Evolutionary conservation across 2,329 filamentous ascomycete species (phyloP).

Genomic region (Juglanconis sp.): DNA sequence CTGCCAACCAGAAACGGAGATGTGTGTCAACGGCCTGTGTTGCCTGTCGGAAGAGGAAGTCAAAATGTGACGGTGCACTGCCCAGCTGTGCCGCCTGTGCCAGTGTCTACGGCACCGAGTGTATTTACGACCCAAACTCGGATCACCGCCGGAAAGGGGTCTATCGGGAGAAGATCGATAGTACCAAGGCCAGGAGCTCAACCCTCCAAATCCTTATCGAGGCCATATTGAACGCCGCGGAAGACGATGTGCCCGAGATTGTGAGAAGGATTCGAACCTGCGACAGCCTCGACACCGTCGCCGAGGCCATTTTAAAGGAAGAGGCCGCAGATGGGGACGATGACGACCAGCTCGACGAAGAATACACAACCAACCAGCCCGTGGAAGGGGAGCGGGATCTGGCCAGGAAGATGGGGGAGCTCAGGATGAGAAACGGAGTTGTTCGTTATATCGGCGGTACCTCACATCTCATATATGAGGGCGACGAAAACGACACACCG

Average conservation of each 20-base stretch:
- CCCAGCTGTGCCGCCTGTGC: constrained; percentile 94
- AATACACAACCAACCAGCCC: constrained; percentile 38
- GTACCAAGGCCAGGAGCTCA: constrained; percentile 78
- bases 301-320: constrained; percentile 50
- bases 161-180: constrained; percentile 90
- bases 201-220: constrained; percentile 92
- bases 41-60: constrained; percentile 74
- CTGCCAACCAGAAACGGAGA: constrained; percentile 60
- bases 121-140: constrained; percentile 92
- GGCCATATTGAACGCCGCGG: constrained; percentile 84
- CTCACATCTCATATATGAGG: constrained; percentile 84
- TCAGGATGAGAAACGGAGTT: constrained; percentile 81
- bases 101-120: constrained; percentile 87
- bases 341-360: constrained; percentile 35
- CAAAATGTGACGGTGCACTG: constrained; percentile 86
- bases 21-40: constrained; percentile 85
- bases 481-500: constrained; percentile 41
- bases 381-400: constrained; percentile 71
- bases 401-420: constrained; percentile 88
- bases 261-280: constrained; percentile 87
- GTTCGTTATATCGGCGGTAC: constrained; percentile 92
- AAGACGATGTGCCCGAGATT: constrained; percentile 78
- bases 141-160: constrained; percentile 96
- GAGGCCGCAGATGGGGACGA: constrained; percentile 37
- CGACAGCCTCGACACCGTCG: constrained; percentile 61